Conservation (phyloP, 352 stramenopile species). For the Phytopythium sindhum region DNA sequence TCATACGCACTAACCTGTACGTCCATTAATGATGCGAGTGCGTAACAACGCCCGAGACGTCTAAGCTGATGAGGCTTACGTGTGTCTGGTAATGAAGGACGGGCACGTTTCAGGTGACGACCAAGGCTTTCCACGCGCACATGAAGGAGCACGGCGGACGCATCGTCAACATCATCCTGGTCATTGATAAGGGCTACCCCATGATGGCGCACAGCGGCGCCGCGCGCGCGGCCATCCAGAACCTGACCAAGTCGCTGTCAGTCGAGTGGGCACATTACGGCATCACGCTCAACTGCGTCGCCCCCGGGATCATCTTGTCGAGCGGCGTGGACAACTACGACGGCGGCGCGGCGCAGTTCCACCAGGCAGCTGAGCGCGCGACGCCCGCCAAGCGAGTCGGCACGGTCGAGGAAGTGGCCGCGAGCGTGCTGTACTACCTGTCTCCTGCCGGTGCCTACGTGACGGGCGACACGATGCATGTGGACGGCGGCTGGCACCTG, state of each 20-base stretch:
- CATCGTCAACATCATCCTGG: constrained; percentile 95
- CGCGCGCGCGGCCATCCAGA: constrained; percentile 90
- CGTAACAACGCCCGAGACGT: neutral
- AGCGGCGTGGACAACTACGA: constrained; percentile 89
- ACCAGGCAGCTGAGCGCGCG: constrained; percentile 70
- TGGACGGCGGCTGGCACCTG: constrained; percentile 86
- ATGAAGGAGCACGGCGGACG: constrained; percentile 92
- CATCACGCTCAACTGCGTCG: constrained; percentile 94
- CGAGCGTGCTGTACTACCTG: constrained; percentile 83
- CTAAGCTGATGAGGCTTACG: too few relatives aligned
- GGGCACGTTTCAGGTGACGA: constrained; percentile 91
- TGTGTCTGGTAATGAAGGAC: constrained; percentile 32
- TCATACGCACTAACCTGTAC: constrained; percentile 91
- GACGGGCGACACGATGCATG: constrained; percentile 84
- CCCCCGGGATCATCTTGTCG: constrained; percentile 81
- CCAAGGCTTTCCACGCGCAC: constrained; percentile 89
- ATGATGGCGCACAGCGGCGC: constrained; percentile 90
- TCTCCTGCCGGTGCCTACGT: constrained; percentile 88
- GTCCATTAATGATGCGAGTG: neutral
- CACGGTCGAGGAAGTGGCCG: constrained; percentile 85
- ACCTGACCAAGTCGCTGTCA: constrained; percentile 92
- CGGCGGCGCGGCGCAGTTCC: constrained; percentile 83
- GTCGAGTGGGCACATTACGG: constrained; percentile 91
- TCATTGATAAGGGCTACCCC: constrained; percentile 93
- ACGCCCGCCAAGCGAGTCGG: constrained; percentile 87